Conservation (phyloP, 2,329 filamentous ascomycete species). For the Pseudogymnoascus sp. region DNA sequence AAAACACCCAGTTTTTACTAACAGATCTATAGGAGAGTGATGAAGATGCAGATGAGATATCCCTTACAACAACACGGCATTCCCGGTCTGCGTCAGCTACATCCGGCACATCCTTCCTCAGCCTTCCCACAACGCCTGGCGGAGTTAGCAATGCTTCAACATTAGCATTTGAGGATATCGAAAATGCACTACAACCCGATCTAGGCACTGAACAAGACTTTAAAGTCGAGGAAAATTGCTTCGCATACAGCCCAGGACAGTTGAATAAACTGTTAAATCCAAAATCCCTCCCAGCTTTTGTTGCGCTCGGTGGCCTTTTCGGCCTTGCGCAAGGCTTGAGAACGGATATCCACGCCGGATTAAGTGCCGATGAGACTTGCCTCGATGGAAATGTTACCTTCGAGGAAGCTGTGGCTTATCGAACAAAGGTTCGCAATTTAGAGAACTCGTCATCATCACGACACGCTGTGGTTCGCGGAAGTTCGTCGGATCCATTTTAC, state of each 20-base stretch:
- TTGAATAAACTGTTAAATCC: slow-evolving; percentile 45
- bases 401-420: slow-evolving; percentile 53
- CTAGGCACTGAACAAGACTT: slow-evolving; percentile 44
- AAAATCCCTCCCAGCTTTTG: slow-evolving; percentile 39
- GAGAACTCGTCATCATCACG: slow-evolving; percentile 46
- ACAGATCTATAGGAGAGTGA: not conserved
- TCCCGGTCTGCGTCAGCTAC: not conserved
- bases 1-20: not conserved
- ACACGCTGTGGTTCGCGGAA: slow-evolving; percentile 22
- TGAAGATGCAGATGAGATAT: not conserved
- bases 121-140: not conserved
- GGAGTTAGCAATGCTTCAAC: not conserved
- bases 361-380: slow-evolving; percentile 41
- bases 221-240: slow-evolving; percentile 40
- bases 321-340: slow-evolving; percentile 45
- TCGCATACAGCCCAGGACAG: slow-evolving; percentile 46
- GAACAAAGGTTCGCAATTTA: slow-evolving; percentile 55
- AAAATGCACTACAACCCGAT: slow-evolving; percentile 42
- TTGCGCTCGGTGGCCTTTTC: slow-evolving; percentile 43
- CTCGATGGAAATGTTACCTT: slow-evolving; percentile 40
- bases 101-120: slow-evolving; percentile 5
- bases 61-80: not conserved
- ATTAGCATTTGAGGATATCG: slow-evolving; percentile 10
- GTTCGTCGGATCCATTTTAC: slow-evolving; percentile 43
- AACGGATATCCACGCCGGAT: slow-evolving; percentile 38